Conservation (phyloP, 495 filamentous ascomycete species). For the Penicillium salamii region DNA sequence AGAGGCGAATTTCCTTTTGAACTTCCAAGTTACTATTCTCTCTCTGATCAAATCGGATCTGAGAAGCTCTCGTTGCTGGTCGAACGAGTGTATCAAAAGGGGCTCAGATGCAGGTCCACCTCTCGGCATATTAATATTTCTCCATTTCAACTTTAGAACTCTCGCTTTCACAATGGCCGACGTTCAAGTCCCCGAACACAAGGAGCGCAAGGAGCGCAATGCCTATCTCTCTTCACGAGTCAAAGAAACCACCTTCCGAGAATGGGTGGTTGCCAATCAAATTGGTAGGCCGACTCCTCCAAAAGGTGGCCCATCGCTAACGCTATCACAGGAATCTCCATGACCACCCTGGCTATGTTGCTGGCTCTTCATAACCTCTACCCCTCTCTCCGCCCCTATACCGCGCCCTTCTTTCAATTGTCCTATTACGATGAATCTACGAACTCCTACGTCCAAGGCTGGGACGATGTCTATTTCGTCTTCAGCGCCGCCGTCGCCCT, state of each 20-base stretch:
- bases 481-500: conserved; percentile 77
- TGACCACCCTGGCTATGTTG: conserved; percentile 75
- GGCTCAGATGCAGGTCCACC: conserved; percentile 19
- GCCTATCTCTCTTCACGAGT: conserved; percentile 39
- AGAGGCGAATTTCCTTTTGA: neutral
- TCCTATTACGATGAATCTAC: conserved; percentile 72
- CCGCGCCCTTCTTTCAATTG: conserved; percentile 79
- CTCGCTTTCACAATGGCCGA: conserved; percentile 38
- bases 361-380: conserved; percentile 74
- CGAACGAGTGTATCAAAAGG: conserved; percentile 1
- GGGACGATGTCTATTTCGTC: conserved; percentile 78
- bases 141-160: conserved; percentile 21
- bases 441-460: conserved; percentile 68
- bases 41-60: too few relatives aligned
- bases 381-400: conserved; percentile 72
- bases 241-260: conserved; percentile 48
- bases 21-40: too few relatives aligned
- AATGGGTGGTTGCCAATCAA: conserved; percentile 53
- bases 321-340: conserved; percentile 72
- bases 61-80: conserved; percentile 4
- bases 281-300: conserved; percentile 49
- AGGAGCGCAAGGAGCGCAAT: conserved; percentile 34
- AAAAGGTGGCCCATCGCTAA: too few relatives aligned
- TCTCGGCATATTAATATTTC: conserved; percentile 20
- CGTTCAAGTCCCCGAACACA: conserved; percentile 26